Percentiles rank a stretch among this genome's conserved stretches.
These are phyloP conservation scores for Cardiospermum halicacabum DNA, from an alignment of 345 rosid species.

Conservation along the genomic window DNA sequence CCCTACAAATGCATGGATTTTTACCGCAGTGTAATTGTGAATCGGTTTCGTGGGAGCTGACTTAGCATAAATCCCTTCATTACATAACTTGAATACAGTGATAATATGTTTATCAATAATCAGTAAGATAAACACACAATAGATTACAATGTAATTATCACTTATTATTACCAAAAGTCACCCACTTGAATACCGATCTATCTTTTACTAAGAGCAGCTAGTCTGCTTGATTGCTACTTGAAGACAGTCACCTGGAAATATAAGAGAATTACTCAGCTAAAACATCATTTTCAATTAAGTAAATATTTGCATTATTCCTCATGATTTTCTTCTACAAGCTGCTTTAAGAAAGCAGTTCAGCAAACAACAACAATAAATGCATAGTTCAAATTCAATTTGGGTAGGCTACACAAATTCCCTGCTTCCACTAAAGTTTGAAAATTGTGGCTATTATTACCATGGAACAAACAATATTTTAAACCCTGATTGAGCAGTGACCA, in stretches of 20 bases:
- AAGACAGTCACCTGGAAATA: slow-evolving; percentile 80
- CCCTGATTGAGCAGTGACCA: neutral
- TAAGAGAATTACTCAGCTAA: slow-evolving; percentile 16
- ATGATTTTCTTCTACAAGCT: neutral
- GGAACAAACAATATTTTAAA: neutral
- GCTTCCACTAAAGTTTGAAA: too few species aligned
- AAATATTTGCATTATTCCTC: neutral
- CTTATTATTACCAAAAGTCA: slow-evolving; percentile 78
- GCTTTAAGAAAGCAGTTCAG: too few species aligned
- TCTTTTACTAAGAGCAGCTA: slow-evolving; percentile 88
- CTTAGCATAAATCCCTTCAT: slow-evolving; percentile 88
- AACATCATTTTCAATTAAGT: neutral
- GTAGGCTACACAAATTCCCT: too few species aligned
- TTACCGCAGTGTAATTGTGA: slow-evolving; percentile 76
- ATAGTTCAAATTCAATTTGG: too few species aligned
- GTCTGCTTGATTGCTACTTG: slow-evolving; percentile 75
- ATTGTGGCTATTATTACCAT: too few species aligned
- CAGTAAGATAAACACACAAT: slow-evolving; percentile 5
- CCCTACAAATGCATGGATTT: slow-evolving; percentile 10
- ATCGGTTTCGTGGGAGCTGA: slow-evolving; percentile 87
- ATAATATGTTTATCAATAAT: slow-evolving; percentile 13
- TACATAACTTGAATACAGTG: slow-evolving; percentile 49
- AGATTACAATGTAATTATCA: slow-evolving; percentile 12
- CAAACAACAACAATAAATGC: too few species aligned
- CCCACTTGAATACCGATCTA: slow-evolving; percentile 93